A percentile compares a stretch with the other conserved stretches of the same genome.
These are phyloP conservation scores for Oxyria digyna DNA, from an alignment of 148 eudicot species.

Conservation along the genomic window DNA sequence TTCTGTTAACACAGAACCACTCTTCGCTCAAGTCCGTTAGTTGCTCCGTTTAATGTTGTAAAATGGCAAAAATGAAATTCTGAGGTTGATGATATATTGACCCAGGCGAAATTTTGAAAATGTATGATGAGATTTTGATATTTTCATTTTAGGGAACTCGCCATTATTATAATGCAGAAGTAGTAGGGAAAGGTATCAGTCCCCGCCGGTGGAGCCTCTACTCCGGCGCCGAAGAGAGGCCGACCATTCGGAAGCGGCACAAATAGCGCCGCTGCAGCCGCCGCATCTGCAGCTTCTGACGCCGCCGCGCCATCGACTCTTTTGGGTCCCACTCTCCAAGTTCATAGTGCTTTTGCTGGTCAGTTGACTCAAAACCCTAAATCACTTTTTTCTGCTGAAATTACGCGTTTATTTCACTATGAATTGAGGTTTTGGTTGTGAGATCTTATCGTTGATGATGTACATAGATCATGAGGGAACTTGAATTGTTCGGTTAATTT, in stretches of 20 bases:
- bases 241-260: slow-evolving; percentile 78
- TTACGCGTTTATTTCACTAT: too few relatives aligned
- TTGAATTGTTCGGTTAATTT: slow-evolving; percentile 1
- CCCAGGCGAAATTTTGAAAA: too few relatives aligned
- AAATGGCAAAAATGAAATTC: too few relatives aligned
- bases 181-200: slow-evolving; percentile 50
- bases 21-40: too few relatives aligned
- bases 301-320: slow-evolving; percentile 53
- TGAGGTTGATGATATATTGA: too few relatives aligned
- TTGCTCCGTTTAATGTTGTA: too few relatives aligned
- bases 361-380: slow-evolving; percentile 25
- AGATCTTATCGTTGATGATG: not conserved
- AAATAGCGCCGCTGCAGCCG: slow-evolving; percentile 34
- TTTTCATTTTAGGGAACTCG: too few relatives aligned
- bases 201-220: slow-evolving; percentile 28
- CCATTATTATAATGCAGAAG: slow-evolving; percentile 75
- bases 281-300: slow-evolving; percentile 44
- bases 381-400: too few relatives aligned
- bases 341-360: slow-evolving; percentile 80
- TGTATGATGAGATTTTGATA: too few relatives aligned
- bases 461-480: too few relatives aligned
- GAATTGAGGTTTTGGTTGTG: not conserved
- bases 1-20: too few relatives aligned
- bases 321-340: slow-evolving; percentile 86
- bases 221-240: slow-evolving; percentile 73